phyloP scores from a whole-genome alignment of 306 rosid species.

The Lathyrus aphaca region DNA sequence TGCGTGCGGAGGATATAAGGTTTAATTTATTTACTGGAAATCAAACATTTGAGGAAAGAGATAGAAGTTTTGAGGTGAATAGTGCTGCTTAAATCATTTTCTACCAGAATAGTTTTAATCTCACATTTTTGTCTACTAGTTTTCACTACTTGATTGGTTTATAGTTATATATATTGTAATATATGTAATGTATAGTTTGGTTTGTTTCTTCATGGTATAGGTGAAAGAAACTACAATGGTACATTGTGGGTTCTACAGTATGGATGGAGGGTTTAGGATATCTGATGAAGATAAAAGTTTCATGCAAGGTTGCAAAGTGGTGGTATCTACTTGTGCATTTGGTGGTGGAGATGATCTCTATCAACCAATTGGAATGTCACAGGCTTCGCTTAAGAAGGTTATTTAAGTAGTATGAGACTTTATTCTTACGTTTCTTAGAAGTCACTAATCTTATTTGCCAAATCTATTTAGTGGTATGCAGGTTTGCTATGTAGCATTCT shows the following conservation, averaged over 20 bases:
- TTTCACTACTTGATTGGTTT: constrained; percentile 12
- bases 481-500: constrained; percentile 96
- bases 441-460: constrained; percentile 47
- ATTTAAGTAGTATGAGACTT: constrained; percentile 36
- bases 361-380: constrained; percentile 94
- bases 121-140: constrained; percentile 5
- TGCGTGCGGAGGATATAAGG: constrained; percentile 47
- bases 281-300: constrained; percentile 67
- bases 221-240: constrained; percentile 58
- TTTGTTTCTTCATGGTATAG: constrained; percentile 52
- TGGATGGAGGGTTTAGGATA: constrained; percentile 78
- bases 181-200: constrained; percentile 4
- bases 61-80: constrained; percentile 73
- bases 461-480: constrained; percentile 55
- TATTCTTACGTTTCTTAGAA: constrained; percentile 25
- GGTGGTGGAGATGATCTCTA: constrained; percentile 99
- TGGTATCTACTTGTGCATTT: constrained; percentile 94
- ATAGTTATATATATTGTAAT: constrained; percentile 36
- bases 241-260: constrained; percentile 89
- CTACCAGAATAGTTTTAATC: neutral
- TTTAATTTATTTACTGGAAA: constrained; percentile 90
- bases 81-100: constrained; percentile 31
- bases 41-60: constrained; percentile 79
- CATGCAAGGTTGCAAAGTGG: constrained; percentile 72
- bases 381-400: constrained; percentile 78